Base-by-base conservation (phyloP, 2,329 filamentous ascomycete species). In the Xylaria sp. region DNA sequence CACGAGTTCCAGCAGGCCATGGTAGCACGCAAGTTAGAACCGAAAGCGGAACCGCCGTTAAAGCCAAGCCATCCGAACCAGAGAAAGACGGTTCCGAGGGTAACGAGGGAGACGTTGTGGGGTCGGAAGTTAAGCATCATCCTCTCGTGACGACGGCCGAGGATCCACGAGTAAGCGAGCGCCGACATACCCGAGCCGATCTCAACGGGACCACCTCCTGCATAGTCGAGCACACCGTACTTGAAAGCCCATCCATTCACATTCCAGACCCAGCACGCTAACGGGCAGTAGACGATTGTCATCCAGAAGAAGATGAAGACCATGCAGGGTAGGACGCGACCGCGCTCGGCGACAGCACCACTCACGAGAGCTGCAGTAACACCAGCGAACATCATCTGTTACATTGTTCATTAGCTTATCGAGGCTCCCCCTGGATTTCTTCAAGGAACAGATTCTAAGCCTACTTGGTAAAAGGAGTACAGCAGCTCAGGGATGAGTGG, bases 121-220 rank as follows among this genome's bases (percentile, higher is more conserved):
- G 94, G 94, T 67, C 94, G 91, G 84, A 97, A 97, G 83, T 97
- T 97, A 77, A 97, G 85, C 91, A 97, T 97, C 92, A 97, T 97
- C 80, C 92, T 94, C 80, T 97, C 93, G 79, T 97, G 94, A 67
- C 94, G 91, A 71, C 92, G 90, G 67, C 94, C 94, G 62, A 99
- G 89, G 44, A 97, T 87, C 90, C 91, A 89, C 2, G 92, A 96
- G 79, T 97, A 99, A 66, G 94, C 94, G 52, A 97, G 82, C 35
- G 93, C 94, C 49, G 91, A 94, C 77, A 96, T 81, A 73, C 94
- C 94, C 59, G 94, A 97, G 62, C 85, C 90, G 69, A 99, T 97
- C 78, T 99, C 94, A 82, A 99, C 94, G 67, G 94, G 94, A 56
- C 93, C 92, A 70, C 94, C 94, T 65, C 94, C 94, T 54, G 94